Percentiles rank a stretch among this genome's conserved stretches.
phyloP scores from a whole-genome alignment of 768 basidiomycete genomes.

The Fistulinella prunicolor region DNA sequence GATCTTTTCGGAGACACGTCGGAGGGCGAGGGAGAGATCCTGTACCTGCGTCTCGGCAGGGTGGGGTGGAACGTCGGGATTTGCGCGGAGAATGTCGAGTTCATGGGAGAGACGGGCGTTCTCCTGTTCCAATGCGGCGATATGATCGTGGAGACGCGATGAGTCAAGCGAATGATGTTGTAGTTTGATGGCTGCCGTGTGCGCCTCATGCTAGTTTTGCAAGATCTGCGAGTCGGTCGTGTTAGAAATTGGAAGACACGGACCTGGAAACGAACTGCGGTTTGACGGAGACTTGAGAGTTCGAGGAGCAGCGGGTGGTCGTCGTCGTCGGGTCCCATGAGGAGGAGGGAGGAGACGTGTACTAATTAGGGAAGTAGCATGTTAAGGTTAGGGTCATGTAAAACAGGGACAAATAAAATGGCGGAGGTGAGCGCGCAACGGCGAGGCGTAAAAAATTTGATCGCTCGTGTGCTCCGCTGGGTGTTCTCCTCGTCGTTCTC shows the following conservation, averaged over 20 bases:
- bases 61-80: constrained; percentile 44
- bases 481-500: too few relatives aligned
- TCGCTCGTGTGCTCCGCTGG: constrained; percentile 11
- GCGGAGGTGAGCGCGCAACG: too few relatives aligned
- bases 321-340: constrained; percentile 21
- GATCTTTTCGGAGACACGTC: constrained; percentile 67
- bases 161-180: constrained; percentile 59
- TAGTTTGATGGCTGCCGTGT: constrained; percentile 60
- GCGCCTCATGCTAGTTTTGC: constrained; percentile 61
- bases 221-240: not conserved
- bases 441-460: constrained; percentile 10
- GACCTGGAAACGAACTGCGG: constrained; percentile 51
- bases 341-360: too few relatives aligned
- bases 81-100: constrained; percentile 49
- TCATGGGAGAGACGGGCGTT: constrained; percentile 58
- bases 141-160: constrained; percentile 25
- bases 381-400: too few relatives aligned
- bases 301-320: constrained; percentile 47
- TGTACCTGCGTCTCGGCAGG: constrained; percentile 39
- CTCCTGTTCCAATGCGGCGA: constrained; percentile 48
- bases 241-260: not conserved
- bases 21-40: constrained; percentile 65
- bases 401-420: constrained; percentile 19
- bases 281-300: constrained; percentile 43
- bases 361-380: too few relatives aligned